Base-by-base conservation (phyloP, 768 basidiomycete genomes). In the Clitopilus hobsonii region DNA sequence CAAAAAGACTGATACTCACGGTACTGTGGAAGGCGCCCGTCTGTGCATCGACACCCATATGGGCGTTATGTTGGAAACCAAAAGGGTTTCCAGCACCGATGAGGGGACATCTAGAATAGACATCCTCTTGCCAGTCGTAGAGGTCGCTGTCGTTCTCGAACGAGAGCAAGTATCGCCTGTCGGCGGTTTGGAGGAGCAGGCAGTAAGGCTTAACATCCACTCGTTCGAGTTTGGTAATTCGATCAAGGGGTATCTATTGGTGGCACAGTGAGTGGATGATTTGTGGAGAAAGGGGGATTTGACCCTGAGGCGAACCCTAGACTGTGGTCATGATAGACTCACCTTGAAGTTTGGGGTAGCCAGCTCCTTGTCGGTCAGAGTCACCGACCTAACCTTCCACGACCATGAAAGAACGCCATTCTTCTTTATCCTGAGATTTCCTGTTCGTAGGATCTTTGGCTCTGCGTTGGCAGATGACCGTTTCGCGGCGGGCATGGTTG, bases 101-200 rank as follows among this genome's bases (percentile, higher is more conserved):
- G 10, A 70, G 63, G 6, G 73, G 72, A 41, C 69, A 72, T 5
- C 74, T 69, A 41, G 66, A 65, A 58, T 75, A 76, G 25, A 77
- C 70, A 56, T 76, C 76, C 55, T 77, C 76, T 51, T 74, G 74
- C 75, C 76, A 77, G 57, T 75, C 74, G 57, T 77, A 76, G 8
- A 77, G 66, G 54, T 74, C 74, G 18, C 63, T 61, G 54, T 76
- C 75, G 20, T 64, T 68, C 29, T 69, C 62, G 49, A 76, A 75
- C 0, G 74, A 69, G 23, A 76, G 61, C 48, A 71, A 67, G 54
- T 68, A 74, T 18, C 62, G 61, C 53, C 64, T 67, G 22, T 65
- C 61, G 58, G 66, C 66, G 30, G 69, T 65, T 59, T 69, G 69
- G 26, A 76, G 57, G 23, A 63, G 60, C 23, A 77, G 65, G 24